Evolutionary conservation across 352 stramenopile genomes (phyloP).

Genomic region (Pythium myriotylum): DNA sequence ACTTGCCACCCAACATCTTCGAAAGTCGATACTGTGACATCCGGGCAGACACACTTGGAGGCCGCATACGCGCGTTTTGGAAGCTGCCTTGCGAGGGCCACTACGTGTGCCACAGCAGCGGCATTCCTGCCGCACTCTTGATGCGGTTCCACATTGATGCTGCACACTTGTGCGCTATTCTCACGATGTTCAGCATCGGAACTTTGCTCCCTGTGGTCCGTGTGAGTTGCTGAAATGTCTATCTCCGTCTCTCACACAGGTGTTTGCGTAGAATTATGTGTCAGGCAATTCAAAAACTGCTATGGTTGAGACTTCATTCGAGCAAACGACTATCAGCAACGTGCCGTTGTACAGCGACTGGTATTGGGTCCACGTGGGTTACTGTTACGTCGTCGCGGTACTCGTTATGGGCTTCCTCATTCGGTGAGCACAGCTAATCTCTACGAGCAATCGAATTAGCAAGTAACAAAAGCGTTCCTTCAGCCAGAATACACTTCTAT

Average conservation of each 20-base stretch:
- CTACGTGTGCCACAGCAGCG: slow-evolving; percentile 66
- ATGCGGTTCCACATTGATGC: slow-evolving; percentile 71
- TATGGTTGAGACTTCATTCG: slow-evolving; percentile 50
- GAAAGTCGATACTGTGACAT: slow-evolving; percentile 54
- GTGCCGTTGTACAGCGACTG: slow-evolving; percentile 76
- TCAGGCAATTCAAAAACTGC: slow-evolving; percentile 48
- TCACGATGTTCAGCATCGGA: slow-evolving; percentile 69
- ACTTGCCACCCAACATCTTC: slow-evolving; percentile 44
- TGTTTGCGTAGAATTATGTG: slow-evolving; percentile 60
- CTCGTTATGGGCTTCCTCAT: slow-evolving; percentile 53
- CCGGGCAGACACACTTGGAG: slow-evolving; percentile 33
- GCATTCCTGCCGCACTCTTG: slow-evolving; percentile 66
- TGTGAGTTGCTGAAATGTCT: background rate
- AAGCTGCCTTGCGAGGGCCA: slow-evolving; percentile 43
- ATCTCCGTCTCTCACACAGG: background rate
- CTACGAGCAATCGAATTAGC: background rate
- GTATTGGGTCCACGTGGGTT: slow-evolving; percentile 79
- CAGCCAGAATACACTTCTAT: slow-evolving; percentile 53
- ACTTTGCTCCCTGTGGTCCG: slow-evolving; percentile 77
- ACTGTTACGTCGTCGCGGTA: slow-evolving; percentile 70
- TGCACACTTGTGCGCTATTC: slow-evolving; percentile 56
- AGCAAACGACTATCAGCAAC: slow-evolving; percentile 83
- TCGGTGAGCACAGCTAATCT: slow-evolving; percentile 13
- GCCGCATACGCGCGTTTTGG: slow-evolving; percentile 56
- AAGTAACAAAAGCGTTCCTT: background rate